phyloP scores from a whole-genome alignment of 257 asterid species.

The Buddleja alternifolia region DNA sequence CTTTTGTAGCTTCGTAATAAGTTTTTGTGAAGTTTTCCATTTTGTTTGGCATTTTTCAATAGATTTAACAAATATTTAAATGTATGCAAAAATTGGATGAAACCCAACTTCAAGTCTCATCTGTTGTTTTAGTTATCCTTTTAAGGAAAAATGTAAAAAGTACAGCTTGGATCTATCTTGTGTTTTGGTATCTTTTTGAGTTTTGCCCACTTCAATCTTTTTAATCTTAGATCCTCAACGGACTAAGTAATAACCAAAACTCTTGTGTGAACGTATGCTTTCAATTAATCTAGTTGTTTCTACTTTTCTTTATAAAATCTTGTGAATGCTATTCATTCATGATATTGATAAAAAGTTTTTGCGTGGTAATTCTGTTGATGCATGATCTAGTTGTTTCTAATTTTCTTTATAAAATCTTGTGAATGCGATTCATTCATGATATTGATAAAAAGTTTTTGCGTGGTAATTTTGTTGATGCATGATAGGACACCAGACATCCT shows the following conservation, averaged over 20 bases:
- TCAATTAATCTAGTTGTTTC: not conserved
- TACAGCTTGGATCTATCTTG: constrained; percentile 8
- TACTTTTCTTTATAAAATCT: not conserved
- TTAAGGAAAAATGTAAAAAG: not conserved
- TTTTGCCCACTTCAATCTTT: constrained; percentile 1
- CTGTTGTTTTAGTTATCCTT: constrained; percentile 2
- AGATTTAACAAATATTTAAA: not conserved
- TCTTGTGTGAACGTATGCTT: not conserved
- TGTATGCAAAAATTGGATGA: not conserved
- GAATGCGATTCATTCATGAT: constrained; percentile 20
- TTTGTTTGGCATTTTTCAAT: not conserved
- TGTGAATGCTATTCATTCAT: constrained; percentile 18
- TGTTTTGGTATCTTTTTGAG: not conserved
- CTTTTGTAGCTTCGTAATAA: not conserved
- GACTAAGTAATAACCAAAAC: constrained; percentile 1
- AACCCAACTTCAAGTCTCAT: not conserved
- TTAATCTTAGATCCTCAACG: not conserved
- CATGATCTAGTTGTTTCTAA: not conserved
- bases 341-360: not conserved
- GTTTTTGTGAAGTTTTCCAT: not conserved
- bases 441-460: not conserved
- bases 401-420: not conserved
- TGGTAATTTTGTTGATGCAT: not conserved
- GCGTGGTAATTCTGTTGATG: not conserved
- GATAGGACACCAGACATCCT: constrained; percentile 7